Conservation (phyloP, 345 rosid genomes). For the Sonneratia alba region DNA sequence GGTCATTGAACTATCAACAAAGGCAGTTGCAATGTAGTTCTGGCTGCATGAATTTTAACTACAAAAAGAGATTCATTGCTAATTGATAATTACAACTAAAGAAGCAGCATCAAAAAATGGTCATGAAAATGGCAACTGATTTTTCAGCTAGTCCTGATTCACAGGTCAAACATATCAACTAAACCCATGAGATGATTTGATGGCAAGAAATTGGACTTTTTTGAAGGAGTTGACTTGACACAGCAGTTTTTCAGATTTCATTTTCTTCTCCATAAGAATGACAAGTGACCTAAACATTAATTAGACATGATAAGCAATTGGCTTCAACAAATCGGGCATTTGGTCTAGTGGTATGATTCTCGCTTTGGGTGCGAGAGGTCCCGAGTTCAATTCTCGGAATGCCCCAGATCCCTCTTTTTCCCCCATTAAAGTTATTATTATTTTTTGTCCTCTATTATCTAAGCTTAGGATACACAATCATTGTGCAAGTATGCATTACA, state of each 20-base stretch:
- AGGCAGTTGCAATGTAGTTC: not conserved
- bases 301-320: too few relatives aligned
- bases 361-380: constrained; percentile 96
- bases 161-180: not conserved
- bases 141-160: not conserved
- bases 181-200: not conserved
- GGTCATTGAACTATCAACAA: not conserved
- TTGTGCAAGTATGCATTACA: too few relatives aligned
- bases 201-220: not conserved
- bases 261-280: too few relatives aligned
- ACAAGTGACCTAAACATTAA: too few relatives aligned
- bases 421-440: too few relatives aligned
- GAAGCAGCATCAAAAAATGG: not conserved
- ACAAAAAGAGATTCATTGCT: not conserved
- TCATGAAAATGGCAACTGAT: not conserved
- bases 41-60: not conserved
- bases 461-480: too few relatives aligned
- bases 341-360: constrained; percentile 96
- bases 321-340: constrained; percentile 32
- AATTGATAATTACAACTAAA: not conserved
- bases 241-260: not conserved
- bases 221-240: not conserved
- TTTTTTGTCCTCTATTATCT: too few relatives aligned
- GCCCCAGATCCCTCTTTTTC: constrained; percentile 12
- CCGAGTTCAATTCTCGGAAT: constrained; percentile 79